A percentile compares a stretch with the other conserved stretches of the same genome.
Conservation (phyloP, 2,329 filamentous ascomycete species). For the Arthrinium phaeospermum region DNA sequence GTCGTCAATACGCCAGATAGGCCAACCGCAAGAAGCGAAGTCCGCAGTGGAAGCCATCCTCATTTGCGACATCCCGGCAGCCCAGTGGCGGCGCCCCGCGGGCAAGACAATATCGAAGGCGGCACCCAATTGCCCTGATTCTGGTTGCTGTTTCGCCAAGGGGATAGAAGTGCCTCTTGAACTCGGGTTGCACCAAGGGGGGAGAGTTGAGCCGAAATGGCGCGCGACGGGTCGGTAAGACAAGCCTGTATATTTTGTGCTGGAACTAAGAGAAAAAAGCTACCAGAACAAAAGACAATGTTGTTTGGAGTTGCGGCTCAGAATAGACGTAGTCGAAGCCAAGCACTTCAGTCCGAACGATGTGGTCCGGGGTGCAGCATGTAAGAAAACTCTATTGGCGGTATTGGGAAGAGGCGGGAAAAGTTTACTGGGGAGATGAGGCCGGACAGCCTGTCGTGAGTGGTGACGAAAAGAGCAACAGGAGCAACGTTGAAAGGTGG, state of each 20-base stretch:
- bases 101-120: slow-evolving; percentile 1
- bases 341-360: slow-evolving; percentile 7
- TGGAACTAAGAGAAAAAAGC: neutral
- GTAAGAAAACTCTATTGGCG: neutral
- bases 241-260: neutral
- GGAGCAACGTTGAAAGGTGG: neutral
- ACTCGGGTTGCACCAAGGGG: neutral
- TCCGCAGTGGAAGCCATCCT: slow-evolving; percentile 10
- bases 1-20: slow-evolving; percentile 68
- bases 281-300: slow-evolving; percentile 9
- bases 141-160: too few species aligned
- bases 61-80: neutral
- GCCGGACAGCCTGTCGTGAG: neutral
- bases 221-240: neutral
- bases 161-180: neutral
- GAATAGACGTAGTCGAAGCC: neutral
- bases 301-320: neutral
- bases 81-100: slow-evolving; percentile 9
- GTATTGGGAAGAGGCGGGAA: slow-evolving; percentile 4
- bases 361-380: neutral
- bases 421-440: slow-evolving; percentile 9
- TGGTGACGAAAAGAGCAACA: slow-evolving; percentile 3
- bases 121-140: neutral
- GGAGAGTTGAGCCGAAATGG: neutral
- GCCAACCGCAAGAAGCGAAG: slow-evolving; percentile 61